Base-by-base conservation (phyloP, 78 protist genomes). In the Isochrysis galbana region DNA sequence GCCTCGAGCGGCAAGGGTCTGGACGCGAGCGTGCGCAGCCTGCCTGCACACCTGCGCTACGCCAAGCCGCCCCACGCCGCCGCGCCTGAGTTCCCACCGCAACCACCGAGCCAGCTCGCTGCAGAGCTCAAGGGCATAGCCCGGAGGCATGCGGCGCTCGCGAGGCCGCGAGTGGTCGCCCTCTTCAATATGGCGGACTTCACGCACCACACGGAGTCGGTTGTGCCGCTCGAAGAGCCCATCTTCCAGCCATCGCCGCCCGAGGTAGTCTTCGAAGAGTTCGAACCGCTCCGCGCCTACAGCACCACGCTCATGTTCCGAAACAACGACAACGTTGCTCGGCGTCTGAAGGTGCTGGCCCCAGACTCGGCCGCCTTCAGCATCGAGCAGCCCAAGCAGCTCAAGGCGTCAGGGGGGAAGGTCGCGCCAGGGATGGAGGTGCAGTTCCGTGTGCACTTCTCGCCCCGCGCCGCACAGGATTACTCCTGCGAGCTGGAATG, bases 201-300 rank as follows among this genome's bases (percentile, higher is more conserved):
- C 72, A 92, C 91, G 38, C 89, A 91, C 61, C 22, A 91, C 1
- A 32, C n/a, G 23, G 44, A 34, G 0, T 44, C 91, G 78, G 47
- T 70, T n/a, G 93, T 93, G 25, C 90, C 92, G 42, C 47, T 94
- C 46, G 91, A 91, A 45, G 91, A 87, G 55, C 94, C 96, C 11
- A 34, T 95, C 48, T 95, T 95, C 91, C 93, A 91, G 54, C 93
- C 96, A 29, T 90, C 91, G 21, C 97, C 97, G 10, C 44, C 91
- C 2, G 90, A 86, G 69, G 44, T 94, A 39, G 19, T 47, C 39
- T 93, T 96, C 48, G 92, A 90, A 11, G 0, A 2, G 34, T 94
- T 54, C 90, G 86, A 93, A 67, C 90, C 96, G 10, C 41, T 89
- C 44, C 44, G 80, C 5, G 17, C 26, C 25, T 67, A 88, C 90